phyloP scores from a whole-genome alignment of 768 basidiomycete species.

The Russula sp. region DNA sequence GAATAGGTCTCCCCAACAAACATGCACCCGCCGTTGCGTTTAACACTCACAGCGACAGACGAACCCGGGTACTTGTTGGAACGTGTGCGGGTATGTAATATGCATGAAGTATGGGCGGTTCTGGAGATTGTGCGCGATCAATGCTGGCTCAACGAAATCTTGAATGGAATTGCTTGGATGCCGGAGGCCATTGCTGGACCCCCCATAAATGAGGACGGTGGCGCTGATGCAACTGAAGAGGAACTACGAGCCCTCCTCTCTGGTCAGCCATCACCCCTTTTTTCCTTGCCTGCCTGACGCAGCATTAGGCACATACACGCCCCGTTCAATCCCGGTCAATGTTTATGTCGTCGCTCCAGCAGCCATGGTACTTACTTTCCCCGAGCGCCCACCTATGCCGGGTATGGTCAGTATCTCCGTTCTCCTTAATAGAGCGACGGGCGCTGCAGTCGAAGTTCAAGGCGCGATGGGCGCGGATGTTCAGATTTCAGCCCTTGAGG shows the following conservation, averaged over 20 bases:
- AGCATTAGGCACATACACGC: constrained; percentile 43
- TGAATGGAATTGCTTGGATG: constrained; percentile 56
- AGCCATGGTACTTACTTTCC: constrained; percentile 54
- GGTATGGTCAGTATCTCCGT: constrained; percentile 63
- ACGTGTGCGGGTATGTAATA: constrained; percentile 60
- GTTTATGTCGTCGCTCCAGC: constrained; percentile 48
- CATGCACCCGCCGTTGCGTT: constrained; percentile 62
- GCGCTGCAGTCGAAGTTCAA: constrained; percentile 50
- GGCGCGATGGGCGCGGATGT: constrained; percentile 47
- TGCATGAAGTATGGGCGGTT: constrained; percentile 71
- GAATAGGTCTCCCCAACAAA: constrained; percentile 56
- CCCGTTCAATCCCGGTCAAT: constrained; percentile 68
- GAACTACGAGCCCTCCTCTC: constrained; percentile 60
- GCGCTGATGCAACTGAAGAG: constrained; percentile 40
- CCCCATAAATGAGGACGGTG: constrained; percentile 27
- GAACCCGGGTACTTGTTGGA: constrained; percentile 75
- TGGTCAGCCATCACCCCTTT: constrained; percentile 37
- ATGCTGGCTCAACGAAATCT: constrained; percentile 76
- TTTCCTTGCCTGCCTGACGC: not conserved
- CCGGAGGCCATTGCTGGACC: constrained; percentile 40
- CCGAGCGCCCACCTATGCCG: constrained; percentile 56
- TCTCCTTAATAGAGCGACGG: constrained; percentile 52
- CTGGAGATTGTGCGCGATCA: constrained; percentile 80
- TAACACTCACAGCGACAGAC: constrained; percentile 61
- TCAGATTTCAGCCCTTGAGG: constrained; percentile 54